Evolutionary conservation across 164 flowering plant species (phyloP).

Genomic region (Vitis rupestris): DNA sequence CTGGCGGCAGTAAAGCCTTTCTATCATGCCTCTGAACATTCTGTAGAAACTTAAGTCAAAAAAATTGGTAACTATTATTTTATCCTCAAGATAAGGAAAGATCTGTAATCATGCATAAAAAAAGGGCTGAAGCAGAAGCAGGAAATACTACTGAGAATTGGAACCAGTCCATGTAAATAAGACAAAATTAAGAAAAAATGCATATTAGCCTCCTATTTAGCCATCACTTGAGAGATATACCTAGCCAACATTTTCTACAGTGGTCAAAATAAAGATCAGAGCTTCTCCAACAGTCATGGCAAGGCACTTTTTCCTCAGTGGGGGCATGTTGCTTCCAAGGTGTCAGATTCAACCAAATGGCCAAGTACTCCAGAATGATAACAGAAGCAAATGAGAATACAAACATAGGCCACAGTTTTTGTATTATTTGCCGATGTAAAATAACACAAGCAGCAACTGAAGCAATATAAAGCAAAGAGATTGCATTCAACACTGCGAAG

Average conservation of each 20-base stretch:
- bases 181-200: not conserved
- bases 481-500: constrained; percentile 65
- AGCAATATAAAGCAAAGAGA: constrained; percentile 68
- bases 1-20: too few relatives aligned
- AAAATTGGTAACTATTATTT: not conserved
- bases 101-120: not conserved
- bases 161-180: not conserved
- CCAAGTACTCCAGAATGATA: constrained; percentile 61
- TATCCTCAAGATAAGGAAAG: not conserved
- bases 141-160: not conserved
- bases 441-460: constrained; percentile 75
- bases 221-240: constrained; percentile 36
- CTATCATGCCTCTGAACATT: too few relatives aligned
- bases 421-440: constrained; percentile 49
- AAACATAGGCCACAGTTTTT: constrained; percentile 69
- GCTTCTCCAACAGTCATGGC: constrained; percentile 74
- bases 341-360: constrained; percentile 47
- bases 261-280: constrained; percentile 38
- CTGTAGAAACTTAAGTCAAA: too few relatives aligned
- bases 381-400: constrained; percentile 61
- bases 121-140: not conserved
- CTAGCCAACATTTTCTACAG: constrained; percentile 78
- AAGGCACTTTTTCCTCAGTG: constrained; percentile 28
- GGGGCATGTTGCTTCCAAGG: constrained; percentile 25
- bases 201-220: constrained; percentile 1